A percentile compares a stretch with the other conserved stretches of the same genome.
Evolutionary conservation across 2,329 filamentous ascomycete genomes (phyloP).

Genomic region (Xylaria sp.): DNA sequence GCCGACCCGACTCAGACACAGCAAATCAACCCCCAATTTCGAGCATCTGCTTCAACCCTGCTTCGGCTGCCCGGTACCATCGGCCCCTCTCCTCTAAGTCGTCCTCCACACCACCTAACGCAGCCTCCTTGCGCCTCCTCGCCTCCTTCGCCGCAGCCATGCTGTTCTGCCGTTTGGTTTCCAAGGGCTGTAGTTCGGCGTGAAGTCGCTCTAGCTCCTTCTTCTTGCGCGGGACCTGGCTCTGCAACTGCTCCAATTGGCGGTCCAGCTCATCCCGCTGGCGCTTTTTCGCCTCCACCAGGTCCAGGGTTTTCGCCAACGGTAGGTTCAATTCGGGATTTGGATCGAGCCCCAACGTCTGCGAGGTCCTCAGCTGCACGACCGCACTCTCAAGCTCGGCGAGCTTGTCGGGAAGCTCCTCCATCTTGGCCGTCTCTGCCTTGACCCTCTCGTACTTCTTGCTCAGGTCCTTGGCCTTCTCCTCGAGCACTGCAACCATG

Average conservation of each 20-base stretch:
- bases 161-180: conserved; percentile 68
- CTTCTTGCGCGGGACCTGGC: conserved; percentile 67
- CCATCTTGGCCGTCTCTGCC: conserved; percentile 54
- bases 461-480: conserved; percentile 63
- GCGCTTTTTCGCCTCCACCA: conserved; percentile 57
- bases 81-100: conserved; percentile 77
- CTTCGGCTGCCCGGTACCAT: conserved; percentile 76
- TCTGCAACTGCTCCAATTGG: conserved; percentile 67
- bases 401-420: conserved; percentile 58
- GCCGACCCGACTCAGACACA: too few relatives aligned
- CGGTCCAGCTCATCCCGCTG: conserved; percentile 63
- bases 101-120: conserved; percentile 69
- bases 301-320: conserved; percentile 59
- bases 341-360: conserved; percentile 47
- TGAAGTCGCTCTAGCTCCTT: conserved; percentile 71
- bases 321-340: conserved; percentile 59
- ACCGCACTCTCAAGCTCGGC: conserved; percentile 56
- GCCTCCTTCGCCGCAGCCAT: conserved; percentile 74
- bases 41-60: conserved; percentile 65
- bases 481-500: conserved; percentile 75
- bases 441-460: conserved; percentile 57
- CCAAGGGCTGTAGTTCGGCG: conserved; percentile 70
- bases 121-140: conserved; percentile 68
- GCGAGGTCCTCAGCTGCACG: conserved; percentile 49
- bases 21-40: conserved; percentile 50